Evolutionary conservation across 1,284 basidiomycete species (phyloP), one percentile per base, ranked within the genome.

Genomic region (Neonothopanus nambi): DNA sequence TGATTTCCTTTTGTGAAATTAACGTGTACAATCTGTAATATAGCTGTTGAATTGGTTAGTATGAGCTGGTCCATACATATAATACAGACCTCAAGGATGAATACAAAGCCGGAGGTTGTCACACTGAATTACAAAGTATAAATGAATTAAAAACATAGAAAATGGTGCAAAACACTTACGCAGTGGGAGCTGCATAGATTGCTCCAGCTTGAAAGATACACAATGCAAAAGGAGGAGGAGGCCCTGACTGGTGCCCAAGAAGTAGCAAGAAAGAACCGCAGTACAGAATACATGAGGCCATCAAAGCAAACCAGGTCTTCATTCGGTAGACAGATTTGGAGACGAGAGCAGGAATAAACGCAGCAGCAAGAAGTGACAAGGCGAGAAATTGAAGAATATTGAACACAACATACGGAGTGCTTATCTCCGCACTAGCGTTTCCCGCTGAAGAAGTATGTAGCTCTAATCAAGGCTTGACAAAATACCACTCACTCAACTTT

Each of bases 221-320:
- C 4, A 54, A 21, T n/a, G 12, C n/a, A n/a, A n/a, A n/a, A n/a
- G n/a, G n/a, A n/a, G n/a, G n/a, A n/a, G n/a, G n/a, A n/a, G n/a
- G n/a, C 23, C 13, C 7, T 40, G 42, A 30, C 35, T 57, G 56
- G 20, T 42, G 46, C 20, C 56, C 56, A n/a, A 57, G 13, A 17
- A 57, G 48, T 4, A 57, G 5, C 13, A 57, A 37, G 26, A 45
- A 54, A 2, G 52, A 53, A 7, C 38, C 13, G 41, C 56, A 51
- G 43, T 51, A 57, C 15, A 51, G n/a, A 15, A 49, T 43, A 30
- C 4, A 33, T 12, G 49, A 51, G 13, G 38, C 17, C n/a, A 51
- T 26, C 48, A 55, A 46, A 13, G 38, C 18, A 39, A 30, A 51
- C 54, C 54, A 55, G 5, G 48, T 51, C 23, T 40, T 51, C 54